A percentile compares a stretch with the other conserved stretches of the same genome.
Evolutionary conservation across 176 grass and related monocot genomes (phyloP).

Genomic region (Puccinellia tenuiflora): DNA sequence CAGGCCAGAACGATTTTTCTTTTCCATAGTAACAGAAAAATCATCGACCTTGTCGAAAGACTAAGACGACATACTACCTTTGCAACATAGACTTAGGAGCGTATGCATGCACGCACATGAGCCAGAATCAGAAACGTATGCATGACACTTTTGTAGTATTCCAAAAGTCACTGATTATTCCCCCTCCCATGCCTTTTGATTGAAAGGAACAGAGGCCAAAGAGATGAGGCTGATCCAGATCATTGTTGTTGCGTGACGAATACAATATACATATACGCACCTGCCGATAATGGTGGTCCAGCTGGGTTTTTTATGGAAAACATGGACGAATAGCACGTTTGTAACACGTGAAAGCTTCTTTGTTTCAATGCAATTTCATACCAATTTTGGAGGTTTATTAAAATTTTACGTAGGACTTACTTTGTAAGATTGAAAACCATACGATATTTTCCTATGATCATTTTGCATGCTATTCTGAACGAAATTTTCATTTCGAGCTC

Average conservation of each 20-base stretch:
- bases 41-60: background rate
- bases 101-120: slow-evolving; percentile 1
- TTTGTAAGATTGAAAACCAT: too few species aligned
- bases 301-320: background rate
- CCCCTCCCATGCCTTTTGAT: slow-evolving; percentile 16
- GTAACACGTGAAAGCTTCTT: background rate
- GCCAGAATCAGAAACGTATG: slow-evolving; percentile 14
- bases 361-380: too few species aligned
- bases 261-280: background rate
- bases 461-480: too few species aligned
- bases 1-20: background rate
- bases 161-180: slow-evolving; percentile 29
- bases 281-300: background rate
- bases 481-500: too few species aligned
- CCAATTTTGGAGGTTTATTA: too few species aligned
- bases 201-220: slow-evolving; percentile 31
- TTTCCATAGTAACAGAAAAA: background rate
- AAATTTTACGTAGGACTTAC: too few species aligned
- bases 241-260: slow-evolving; percentile 18
- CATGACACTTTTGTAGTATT: slow-evolving; percentile 5
- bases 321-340: background rate
- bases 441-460: too few species aligned
- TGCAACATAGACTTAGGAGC: slow-evolving; percentile 17
- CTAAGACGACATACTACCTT: too few species aligned
- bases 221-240: slow-evolving; percentile 18